A percentile compares a stretch with the other conserved stretches of the same genome.
phyloP scores from a whole-genome alignment of 345 rosid genomes.

The Chamaenerion angustifolium region DNA sequence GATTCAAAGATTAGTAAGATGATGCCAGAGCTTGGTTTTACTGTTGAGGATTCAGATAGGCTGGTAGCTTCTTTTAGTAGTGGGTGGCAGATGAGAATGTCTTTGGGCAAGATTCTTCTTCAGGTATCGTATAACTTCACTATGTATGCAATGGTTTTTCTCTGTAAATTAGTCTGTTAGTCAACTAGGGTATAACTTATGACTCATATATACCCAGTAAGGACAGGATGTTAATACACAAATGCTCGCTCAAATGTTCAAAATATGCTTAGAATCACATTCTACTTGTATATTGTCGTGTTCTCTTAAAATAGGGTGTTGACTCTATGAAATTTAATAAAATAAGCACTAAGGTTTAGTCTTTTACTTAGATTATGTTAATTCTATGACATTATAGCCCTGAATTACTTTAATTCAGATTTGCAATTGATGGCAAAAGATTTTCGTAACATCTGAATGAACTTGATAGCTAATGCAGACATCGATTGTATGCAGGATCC shows the following conservation, averaged over 20 bases:
- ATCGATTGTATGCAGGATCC: constrained; percentile 47
- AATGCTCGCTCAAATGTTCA: too few species aligned
- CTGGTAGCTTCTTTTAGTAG: constrained; percentile 89
- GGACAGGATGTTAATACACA: not conserved
- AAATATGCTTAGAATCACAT: too few species aligned
- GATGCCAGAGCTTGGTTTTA: constrained; percentile 89
- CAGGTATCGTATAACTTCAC: constrained; percentile 35
- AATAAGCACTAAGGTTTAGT: too few species aligned
- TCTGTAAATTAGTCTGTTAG: constrained; percentile 1
- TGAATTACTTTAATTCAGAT: too few species aligned
- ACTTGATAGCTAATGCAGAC: constrained; percentile 1
- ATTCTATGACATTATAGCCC: too few species aligned
- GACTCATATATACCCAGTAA: not conserved
- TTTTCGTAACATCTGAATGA: not conserved
- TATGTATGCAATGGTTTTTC: not conserved
- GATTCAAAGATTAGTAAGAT: constrained; percentile 81
- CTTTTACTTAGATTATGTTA: too few species aligned
- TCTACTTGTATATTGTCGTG: too few species aligned
- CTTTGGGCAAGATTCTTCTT: constrained; percentile 88
- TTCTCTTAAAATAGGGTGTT: too few species aligned
- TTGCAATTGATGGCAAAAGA: too few species aligned
- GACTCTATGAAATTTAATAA: too few species aligned
- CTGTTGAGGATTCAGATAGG: constrained; percentile 72
- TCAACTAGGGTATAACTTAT: too few species aligned
- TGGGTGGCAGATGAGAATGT: constrained; percentile 99